Evolutionary conservation across 192 early-diverging fungal species (phyloP), one percentile per base, ranked within the genome.

Genomic region (Backusella liffmaniae): DNA sequence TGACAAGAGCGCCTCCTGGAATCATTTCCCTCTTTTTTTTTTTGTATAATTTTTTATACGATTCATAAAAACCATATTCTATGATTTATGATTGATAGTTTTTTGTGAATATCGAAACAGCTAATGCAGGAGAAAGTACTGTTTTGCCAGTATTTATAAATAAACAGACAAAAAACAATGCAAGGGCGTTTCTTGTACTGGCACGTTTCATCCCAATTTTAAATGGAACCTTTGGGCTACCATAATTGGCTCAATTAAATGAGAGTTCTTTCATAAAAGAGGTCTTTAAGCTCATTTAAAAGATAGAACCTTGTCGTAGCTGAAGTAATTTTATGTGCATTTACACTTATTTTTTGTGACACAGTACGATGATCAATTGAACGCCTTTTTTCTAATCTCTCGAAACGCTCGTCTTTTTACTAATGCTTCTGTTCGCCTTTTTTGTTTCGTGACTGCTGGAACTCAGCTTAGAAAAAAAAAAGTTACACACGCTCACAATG

Each of bases 151-250:
- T 62, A 29, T 62, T 62, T 62, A 29, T 62, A 49, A n/a, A 49
- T 49, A 49, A 49, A 49, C 16, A 49, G 18, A 29, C 21, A 29
- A 62, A n/a, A 62, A 15, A 29, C 56, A 62, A 62, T 62, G 56
- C 56, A 62, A 62, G 56, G 56, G 56, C 23, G 26, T 62, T 62
- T 62, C 18, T 49, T 62, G 23, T 62, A 62, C 56, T 62, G 56
- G 56, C 56, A 62, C 56, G 56, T 62, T 62, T 62, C 56, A 62
- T 29, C 21, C 10, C 56, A 62, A 62, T 62, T 62, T 62, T 29
- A 62, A 62, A 62, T 62, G 12, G 56, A 29, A 62, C 56, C 56
- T 62, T 62, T 62, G 21, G 4, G 26, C 21, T 62, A 29, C 56
- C 21, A 62, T 62, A 62, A 26, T 62, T 62, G 23, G 56, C 23